phyloP scores from a whole-genome alignment of 208 protist genomes.

The Kentomonas sorsogonicus region DNA sequence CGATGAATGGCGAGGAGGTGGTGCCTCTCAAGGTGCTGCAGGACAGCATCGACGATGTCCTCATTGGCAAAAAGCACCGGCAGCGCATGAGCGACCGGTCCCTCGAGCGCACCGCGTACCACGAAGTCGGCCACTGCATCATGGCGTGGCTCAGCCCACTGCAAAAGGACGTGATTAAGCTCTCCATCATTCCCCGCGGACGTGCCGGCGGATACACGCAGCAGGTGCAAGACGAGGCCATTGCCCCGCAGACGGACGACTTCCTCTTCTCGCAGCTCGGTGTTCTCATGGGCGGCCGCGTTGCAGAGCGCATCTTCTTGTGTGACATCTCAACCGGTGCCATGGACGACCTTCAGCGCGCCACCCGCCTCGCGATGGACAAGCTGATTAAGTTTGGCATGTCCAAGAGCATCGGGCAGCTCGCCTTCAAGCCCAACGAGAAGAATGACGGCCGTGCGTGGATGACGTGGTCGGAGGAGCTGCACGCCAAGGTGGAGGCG shows the following conservation, averaged over 20 bases:
- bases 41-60: slow-evolving; percentile 89
- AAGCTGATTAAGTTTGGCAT: slow-evolving; percentile 88
- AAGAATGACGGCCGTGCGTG: slow-evolving; percentile 84
- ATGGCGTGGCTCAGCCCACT: slow-evolving; percentile 88
- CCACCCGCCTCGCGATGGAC: slow-evolving; percentile 82
- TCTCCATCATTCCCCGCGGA: slow-evolving; percentile 90
- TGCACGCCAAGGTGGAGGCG: slow-evolving; percentile 82
- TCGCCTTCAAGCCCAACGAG: slow-evolving; percentile 87
- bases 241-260: slow-evolving; percentile 81
- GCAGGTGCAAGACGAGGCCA: slow-evolving; percentile 86
- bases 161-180: slow-evolving; percentile 90
- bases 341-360: slow-evolving; percentile 89
- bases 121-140: slow-evolving; percentile 97
- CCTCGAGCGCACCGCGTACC: slow-evolving; percentile 91
- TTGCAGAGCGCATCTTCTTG: slow-evolving; percentile 83
- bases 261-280: slow-evolving; percentile 88
- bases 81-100: slow-evolving; percentile 85
- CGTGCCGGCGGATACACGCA: slow-evolving; percentile 90
- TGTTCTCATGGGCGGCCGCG: slow-evolving; percentile 87
- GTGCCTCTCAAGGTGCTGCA: slow-evolving; percentile 74
- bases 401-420: slow-evolving; percentile 77
- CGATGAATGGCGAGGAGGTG: slow-evolving; percentile 65
- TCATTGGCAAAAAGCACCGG: slow-evolving; percentile 92
- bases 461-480: slow-evolving; percentile 86
- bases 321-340: slow-evolving; percentile 87